Percentiles rank a stretch among this genome's conserved stretches.
Conservation (phyloP, 352 stramenopile genomes). For the Pythium plurisporium region DNA sequence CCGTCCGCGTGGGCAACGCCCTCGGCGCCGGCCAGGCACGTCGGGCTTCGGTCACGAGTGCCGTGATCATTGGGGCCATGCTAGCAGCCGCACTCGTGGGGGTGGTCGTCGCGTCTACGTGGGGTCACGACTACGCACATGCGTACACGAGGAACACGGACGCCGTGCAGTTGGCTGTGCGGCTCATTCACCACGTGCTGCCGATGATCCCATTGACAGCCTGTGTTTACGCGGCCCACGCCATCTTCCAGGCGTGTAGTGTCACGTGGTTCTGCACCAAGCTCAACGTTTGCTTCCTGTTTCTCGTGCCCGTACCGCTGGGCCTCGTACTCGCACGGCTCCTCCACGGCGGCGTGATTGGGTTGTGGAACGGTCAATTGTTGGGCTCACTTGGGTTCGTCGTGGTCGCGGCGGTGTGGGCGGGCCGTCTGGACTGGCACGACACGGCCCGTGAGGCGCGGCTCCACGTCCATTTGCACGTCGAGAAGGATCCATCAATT, state of each 20-base stretch:
- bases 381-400: constrained; percentile 20
- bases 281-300: constrained; percentile 53
- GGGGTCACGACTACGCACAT: constrained; percentile 34
- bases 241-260: constrained; percentile 46
- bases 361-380: constrained; percentile 65
- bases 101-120: constrained; percentile 32
- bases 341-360: constrained; percentile 42
- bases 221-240: constrained; percentile 38
- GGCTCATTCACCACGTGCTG: constrained; percentile 37
- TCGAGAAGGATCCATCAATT: no score
- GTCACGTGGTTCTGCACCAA: constrained; percentile 49
- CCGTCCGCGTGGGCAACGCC: constrained; percentile 63
- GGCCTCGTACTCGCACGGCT: constrained; percentile 43
- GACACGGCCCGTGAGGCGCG: constrained; percentile 24
- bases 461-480: constrained; percentile 33
- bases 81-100: constrained; percentile 32
- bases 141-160: constrained; percentile 41
- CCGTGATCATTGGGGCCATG: constrained; percentile 35
- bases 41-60: constrained; percentile 37
- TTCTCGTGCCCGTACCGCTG: constrained; percentile 47
- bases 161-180: constrained; percentile 26
- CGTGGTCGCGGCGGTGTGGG: constrained; percentile 12
- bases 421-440: constrained; percentile 26
- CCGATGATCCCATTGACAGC: constrained; percentile 40
- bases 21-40: constrained; percentile 46